phyloP scores from a whole-genome alignment of 257 asterid species.

The Ophiorrhiza pumila region DNA sequence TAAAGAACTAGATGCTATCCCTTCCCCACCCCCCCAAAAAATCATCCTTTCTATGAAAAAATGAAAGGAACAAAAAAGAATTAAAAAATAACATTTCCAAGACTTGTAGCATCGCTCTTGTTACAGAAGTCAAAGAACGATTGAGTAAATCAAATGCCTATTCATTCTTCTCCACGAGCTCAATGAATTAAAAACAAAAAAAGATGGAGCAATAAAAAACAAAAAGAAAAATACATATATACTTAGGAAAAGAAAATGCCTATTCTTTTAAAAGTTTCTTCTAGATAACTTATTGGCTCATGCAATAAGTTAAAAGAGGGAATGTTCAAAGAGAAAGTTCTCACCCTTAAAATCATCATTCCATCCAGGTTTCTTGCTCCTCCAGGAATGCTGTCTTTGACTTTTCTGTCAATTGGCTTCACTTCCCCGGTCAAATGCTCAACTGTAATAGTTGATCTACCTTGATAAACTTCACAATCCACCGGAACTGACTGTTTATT shows the following conservation, averaged over 20 bases:
- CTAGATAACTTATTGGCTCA: no score
- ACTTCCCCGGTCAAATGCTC: constrained; percentile 99
- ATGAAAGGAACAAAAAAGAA: not conserved
- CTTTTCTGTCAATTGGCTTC: constrained; percentile 68
- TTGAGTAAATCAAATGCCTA: no score
- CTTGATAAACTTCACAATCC: constrained; percentile 86
- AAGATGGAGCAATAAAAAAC: no score
- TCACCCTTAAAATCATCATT: constrained; percentile 91
- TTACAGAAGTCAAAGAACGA: no score
- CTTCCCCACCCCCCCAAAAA: not conserved
- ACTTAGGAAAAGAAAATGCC: no score
- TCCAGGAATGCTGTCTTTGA: constrained; percentile 95
- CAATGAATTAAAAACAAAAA: no score
- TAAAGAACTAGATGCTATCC: not conserved
- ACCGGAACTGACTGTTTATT: constrained; percentile 91
- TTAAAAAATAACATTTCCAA: no score
- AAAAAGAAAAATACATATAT: no score
- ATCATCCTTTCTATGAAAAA: not conserved
- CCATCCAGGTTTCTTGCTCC: constrained; percentile 98
- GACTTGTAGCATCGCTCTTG: no score
- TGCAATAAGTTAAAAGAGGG: not conserved
- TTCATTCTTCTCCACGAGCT: no score
- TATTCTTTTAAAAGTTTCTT: no score
- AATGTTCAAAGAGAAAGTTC: constrained; percentile 17
- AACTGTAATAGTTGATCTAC: constrained; percentile 88